Base-by-base conservation (phyloP, 2,329 filamentous ascomycete genomes). In the Karstenula rhodostoma region DNA sequence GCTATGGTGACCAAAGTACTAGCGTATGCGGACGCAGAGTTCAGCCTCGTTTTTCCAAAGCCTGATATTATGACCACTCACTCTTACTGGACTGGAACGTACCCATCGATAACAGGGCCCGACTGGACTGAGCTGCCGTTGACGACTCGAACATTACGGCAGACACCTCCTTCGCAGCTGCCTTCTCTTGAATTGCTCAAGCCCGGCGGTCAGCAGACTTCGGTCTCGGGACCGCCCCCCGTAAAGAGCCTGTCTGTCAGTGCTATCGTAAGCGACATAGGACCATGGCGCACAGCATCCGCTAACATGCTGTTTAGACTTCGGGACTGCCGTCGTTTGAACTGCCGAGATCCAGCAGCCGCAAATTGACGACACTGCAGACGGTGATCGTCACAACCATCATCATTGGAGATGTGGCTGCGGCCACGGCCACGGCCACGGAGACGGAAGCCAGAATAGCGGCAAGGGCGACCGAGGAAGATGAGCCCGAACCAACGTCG, bases 81-180 rank as follows among this genome's bases (percentile, higher is more conserved):
- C 17, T 72, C 71, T n/a, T 77, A 74, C 42, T 77, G 73, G 73
- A 72, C 72, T 0, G 74, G 74, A 9, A 61, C 59, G 1, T 73
- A 74, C 33, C 73, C 73, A 3, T 70, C 69, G 0, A 63, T 70
- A 1, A 73, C 67, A 3, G 73, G 69, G 1, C 66, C 70, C 4
- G 58, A 71, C 35, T 69, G 68, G 35, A 70, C 61, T n/a, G 57
- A 67, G 25, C 60, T 75, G 9, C 15, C 64, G 3, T 57, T 67
- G 27, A 75, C 70, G 0, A 75, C 72, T 7, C 66, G 73, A 9
- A 66, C 65, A 3, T 44, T 61, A 9, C 61, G 64, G 3, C 69
- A 70, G 47, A 72, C 66, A 7, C 64, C 65, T 2, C 50, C 71
- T 9, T 71, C 73, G 0, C 60, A 56, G n/a, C 50, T 68, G 1